Evolutionary conservation across 2,329 filamentous ascomycete genomes (phyloP).

Genomic region (Cladorrhinum sp.): DNA sequence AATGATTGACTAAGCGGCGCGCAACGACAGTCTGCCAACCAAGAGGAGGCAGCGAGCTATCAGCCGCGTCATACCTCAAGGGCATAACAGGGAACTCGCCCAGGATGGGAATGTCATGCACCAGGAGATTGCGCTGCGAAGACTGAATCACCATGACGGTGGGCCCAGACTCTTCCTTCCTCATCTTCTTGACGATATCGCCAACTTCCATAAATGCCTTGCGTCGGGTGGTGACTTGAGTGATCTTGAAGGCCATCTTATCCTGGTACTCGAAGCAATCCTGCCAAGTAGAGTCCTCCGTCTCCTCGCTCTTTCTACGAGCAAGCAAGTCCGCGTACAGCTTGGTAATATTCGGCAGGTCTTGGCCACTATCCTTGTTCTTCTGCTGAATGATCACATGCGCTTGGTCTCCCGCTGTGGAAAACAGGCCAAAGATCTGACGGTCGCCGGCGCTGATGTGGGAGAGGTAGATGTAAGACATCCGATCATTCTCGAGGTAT

Average conservation of each 20-base stretch:
- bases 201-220: constrained; percentile 86
- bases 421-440: constrained; percentile 92
- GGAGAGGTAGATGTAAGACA: constrained; percentile 88
- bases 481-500: constrained; percentile 71
- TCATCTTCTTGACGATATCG: constrained; percentile 86
- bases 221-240: constrained; percentile 81
- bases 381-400: constrained; percentile 87
- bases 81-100: constrained; percentile 80
- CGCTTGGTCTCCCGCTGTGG: constrained; percentile 73
- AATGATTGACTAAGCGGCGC: constrained; percentile 81
- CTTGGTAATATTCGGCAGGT: constrained; percentile 84
- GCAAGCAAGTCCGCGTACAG: constrained; percentile 77
- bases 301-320: constrained; percentile 59
- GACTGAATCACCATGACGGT: constrained; percentile 88
- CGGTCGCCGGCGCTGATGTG: constrained; percentile 88
- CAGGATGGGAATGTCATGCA: constrained; percentile 80
- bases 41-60: constrained; percentile 83
- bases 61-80: constrained; percentile 75
- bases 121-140: constrained; percentile 72
- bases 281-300: constrained; percentile 69
- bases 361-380: constrained; percentile 70
- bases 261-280: constrained; percentile 85
- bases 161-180: constrained; percentile 76
- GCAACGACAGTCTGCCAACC: constrained; percentile 92
- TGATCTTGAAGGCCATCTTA: constrained; percentile 78